Base-by-base conservation (phyloP, 2,329 filamentous ascomycete species). In the Aspergillus costaricaensis region DNA sequence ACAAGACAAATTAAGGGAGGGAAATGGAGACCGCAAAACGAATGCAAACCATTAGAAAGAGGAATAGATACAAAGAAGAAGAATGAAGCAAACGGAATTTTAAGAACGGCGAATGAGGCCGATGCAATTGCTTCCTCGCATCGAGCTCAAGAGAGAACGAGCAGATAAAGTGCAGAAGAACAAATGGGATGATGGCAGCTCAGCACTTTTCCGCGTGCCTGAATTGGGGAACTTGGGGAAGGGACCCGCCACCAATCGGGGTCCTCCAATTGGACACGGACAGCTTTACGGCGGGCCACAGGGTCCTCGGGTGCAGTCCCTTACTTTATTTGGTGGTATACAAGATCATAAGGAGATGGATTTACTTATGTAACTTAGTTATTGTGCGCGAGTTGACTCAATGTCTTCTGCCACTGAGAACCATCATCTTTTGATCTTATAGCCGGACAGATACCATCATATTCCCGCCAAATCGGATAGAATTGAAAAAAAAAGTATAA, bases 151-250 rank as follows among this genome's bases (percentile, higher is more conserved):
- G 38, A 36, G 55, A 58, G 32, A 25, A 50, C 15, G 38, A 36
- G 38, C 27, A 19, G 48, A 51, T 36, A 14, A 36, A 36, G 27
- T 36, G 10, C 32, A 14, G 15, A 15, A 14, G 32, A 36, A 2
- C 5, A 12, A 36, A 36, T 36, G 32, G 32, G 32, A 36, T 36
- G 32, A 36, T 36, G 32, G 32, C 32, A 36, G 32, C 32, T 36
- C 36, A 58, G 55, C 55, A 61, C 62, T 58, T 64, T 64, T 65
- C 55, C 52, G 53, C 49, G 50, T 59, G 36, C 59, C 59, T 57
- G 60, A 58, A 47, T 65, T 59, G 64, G 64, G 64, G 64, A 66
- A 66, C 62, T 65, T 62, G 64, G 63, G 64, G 59, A 59, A 57
- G 36, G 32, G 32, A 38, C 43, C 53, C 36, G 50, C 58, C 47